Evolutionary conservation across 2,329 filamentous ascomycete genomes (phyloP).

Genomic region (Pseudopyricularia cyperi): DNA sequence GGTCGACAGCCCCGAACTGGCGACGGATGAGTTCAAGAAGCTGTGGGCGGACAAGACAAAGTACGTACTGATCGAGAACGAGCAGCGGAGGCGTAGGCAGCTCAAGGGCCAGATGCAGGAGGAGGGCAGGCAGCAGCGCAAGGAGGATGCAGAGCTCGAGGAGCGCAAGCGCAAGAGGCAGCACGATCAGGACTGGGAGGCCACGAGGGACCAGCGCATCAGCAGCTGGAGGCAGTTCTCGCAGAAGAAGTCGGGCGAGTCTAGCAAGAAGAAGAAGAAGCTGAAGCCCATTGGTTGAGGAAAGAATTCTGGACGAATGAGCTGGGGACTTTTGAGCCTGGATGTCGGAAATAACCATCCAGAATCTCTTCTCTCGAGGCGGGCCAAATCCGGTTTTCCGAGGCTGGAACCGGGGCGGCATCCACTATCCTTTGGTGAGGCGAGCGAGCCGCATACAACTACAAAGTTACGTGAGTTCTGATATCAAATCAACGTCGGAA

Average conservation of each 20-base stretch:
- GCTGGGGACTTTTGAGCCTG: background rate
- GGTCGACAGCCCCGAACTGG: slow-evolving; percentile 73
- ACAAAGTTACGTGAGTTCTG: background rate
- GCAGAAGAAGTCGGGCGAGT: slow-evolving; percentile 50
- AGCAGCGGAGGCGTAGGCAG: slow-evolving; percentile 71
- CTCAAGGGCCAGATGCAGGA: slow-evolving; percentile 93
- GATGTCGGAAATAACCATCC: background rate
- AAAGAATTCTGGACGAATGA: background rate
- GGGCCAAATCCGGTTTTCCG: background rate
- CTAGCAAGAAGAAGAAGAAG: slow-evolving; percentile 52
- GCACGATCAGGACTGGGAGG: slow-evolving; percentile 91
- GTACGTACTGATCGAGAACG: slow-evolving; percentile 84
- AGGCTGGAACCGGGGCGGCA: background rate
- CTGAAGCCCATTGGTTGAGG: slow-evolving; percentile 46
- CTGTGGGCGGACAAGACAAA: slow-evolving; percentile 87
- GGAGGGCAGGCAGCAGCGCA: slow-evolving; percentile 78
- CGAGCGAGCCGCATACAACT: background rate
- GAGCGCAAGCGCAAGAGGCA: slow-evolving; percentile 75
- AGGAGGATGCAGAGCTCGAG: slow-evolving; percentile 74
- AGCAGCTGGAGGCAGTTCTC: slow-evolving; percentile 89
- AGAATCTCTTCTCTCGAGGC: background rate
- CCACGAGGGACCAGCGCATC: slow-evolving; percentile 80
- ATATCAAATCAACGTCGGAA: background rate
- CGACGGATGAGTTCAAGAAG: slow-evolving; percentile 68
- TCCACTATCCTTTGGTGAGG: background rate